Conservation (phyloP, 164 flowering plant species). For the Platanus orientalis region DNA sequence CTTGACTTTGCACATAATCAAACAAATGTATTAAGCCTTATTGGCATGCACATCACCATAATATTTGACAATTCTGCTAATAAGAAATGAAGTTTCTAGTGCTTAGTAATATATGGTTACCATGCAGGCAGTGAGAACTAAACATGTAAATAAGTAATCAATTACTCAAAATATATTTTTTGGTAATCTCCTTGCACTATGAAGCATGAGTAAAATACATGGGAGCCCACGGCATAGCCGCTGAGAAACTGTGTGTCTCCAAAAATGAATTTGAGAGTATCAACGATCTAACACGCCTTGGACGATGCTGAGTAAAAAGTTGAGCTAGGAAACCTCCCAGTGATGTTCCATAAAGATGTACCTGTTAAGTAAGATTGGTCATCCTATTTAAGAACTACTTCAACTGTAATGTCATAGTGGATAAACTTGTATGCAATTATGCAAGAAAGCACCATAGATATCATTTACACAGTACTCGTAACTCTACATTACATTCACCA, state of each 20-base stretch:
- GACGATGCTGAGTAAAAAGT: slow-evolving; percentile 96
- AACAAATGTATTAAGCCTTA: too few species aligned
- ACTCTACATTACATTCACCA: not conserved
- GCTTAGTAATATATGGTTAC: not conserved
- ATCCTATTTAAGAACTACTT: slow-evolving; percentile 7
- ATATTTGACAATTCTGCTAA: not conserved
- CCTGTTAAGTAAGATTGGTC: slow-evolving; percentile 35
- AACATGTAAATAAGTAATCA: too few species aligned
- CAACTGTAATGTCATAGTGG: not conserved
- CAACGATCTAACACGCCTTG: slow-evolving; percentile 88
- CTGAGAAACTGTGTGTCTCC: slow-evolving; percentile 73
- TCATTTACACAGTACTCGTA: not conserved
- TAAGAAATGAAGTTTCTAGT: not conserved
- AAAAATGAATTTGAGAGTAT: slow-evolving; percentile 86
- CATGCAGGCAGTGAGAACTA: not conserved
- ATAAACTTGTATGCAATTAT: not conserved
- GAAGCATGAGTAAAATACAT: slow-evolving; percentile 45
- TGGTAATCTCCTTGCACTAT: not conserved
- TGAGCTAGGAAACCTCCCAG: slow-evolving; percentile 99
- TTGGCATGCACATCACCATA: not conserved
- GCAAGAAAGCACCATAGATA: not conserved
- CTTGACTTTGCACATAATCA: too few species aligned
- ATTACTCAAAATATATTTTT: too few species aligned
- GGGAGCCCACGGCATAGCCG: slow-evolving; percentile 98
- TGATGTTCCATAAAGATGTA: slow-evolving; percentile 96